Percentiles rank a stretch among this genome's conserved stretches.
These are phyloP conservation scores for Rhizomucor pusillus DNA, from an alignment of 371 early-diverging fungal species.

Conservation along the genomic window DNA sequence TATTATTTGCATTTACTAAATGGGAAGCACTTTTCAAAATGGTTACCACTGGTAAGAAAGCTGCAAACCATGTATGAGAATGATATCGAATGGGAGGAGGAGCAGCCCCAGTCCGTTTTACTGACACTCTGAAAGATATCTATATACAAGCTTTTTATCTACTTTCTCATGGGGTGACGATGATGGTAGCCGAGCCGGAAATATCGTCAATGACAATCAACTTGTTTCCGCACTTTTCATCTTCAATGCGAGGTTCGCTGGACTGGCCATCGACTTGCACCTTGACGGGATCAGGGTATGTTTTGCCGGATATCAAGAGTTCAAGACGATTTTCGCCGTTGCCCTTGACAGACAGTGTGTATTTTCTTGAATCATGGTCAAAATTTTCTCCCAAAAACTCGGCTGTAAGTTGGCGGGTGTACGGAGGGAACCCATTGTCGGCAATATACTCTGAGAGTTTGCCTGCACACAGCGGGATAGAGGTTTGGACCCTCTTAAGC, in stretches of 20 bases:
- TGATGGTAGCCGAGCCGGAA: neutral
- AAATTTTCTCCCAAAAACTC: conserved; percentile 23
- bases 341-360: conserved; percentile 21
- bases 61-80: too few species aligned
- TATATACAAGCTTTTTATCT: too few species aligned
- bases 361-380: conserved; percentile 16
- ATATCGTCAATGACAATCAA: conserved; percentile 1
- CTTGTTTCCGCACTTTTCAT: conserved; percentile 4
- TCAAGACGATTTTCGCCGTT: conserved; percentile 11
- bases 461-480: conserved; percentile 41
- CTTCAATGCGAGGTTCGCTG: conserved; percentile 1
- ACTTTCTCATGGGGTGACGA: neutral
- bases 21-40: too few species aligned
- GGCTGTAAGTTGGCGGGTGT: conserved; percentile 15
- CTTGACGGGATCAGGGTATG: conserved; percentile 29
- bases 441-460: conserved; percentile 28
- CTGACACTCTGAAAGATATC: too few species aligned
- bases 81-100: too few species aligned
- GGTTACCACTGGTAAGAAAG: too few species aligned
- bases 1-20: too few species aligned
- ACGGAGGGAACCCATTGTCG: conserved; percentile 31
- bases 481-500: conserved; percentile 26
- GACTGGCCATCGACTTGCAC: conserved; percentile 9
- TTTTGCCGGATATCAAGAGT: conserved; percentile 20
- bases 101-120: too few species aligned